These are phyloP conservation scores for Didymella arachidicola DNA, from an alignment of 2,329 filamentous ascomycete species.

Conservation along the genomic window DNA sequence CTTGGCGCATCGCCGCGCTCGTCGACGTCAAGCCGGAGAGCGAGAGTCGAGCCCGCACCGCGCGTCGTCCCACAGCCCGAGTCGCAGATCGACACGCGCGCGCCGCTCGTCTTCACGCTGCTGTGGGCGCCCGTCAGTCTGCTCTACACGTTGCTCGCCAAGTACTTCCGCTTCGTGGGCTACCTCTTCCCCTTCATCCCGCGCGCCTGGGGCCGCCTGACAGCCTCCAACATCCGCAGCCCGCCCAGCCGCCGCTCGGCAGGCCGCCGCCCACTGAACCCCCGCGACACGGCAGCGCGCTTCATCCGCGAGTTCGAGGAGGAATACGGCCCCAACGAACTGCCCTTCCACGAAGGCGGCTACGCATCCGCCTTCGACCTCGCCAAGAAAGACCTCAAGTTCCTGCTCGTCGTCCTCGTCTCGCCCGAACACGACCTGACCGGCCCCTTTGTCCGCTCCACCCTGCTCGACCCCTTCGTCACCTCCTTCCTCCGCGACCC, in stretches of 20 bases:
- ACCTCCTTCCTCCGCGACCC: conserved; percentile 76
- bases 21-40: conserved; percentile 40
- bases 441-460: conserved; percentile 79
- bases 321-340: conserved; percentile 75
- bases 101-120: conserved; percentile 78
- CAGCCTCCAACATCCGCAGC: conserved; percentile 55
- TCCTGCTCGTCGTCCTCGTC: conserved; percentile 84
- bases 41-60: conserved; percentile 72
- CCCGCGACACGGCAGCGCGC: conserved; percentile 84
- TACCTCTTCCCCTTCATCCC: conserved; percentile 85
- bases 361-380: conserved; percentile 91
- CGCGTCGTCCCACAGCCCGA: conserved; percentile 81
- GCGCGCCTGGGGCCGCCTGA: conserved; percentile 62
- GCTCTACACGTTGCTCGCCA: conserved; percentile 74
- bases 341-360: conserved; percentile 86
- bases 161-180: conserved; percentile 74
- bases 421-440: conserved; percentile 97
- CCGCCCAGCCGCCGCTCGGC: conserved; percentile 62
- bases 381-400: conserved; percentile 90
- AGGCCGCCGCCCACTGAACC: conserved; percentile 78
- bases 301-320: conserved; percentile 96
- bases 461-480: conserved; percentile 78
- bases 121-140: conserved; percentile 83
- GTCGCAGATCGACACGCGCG: conserved; percentile 69
- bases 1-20: conserved; percentile 43